Percentiles rank a stretch among this genome's conserved stretches.
phyloP scores from a whole-genome alignment of 805 yeast genomes.

The Candida odintsovae region DNA sequence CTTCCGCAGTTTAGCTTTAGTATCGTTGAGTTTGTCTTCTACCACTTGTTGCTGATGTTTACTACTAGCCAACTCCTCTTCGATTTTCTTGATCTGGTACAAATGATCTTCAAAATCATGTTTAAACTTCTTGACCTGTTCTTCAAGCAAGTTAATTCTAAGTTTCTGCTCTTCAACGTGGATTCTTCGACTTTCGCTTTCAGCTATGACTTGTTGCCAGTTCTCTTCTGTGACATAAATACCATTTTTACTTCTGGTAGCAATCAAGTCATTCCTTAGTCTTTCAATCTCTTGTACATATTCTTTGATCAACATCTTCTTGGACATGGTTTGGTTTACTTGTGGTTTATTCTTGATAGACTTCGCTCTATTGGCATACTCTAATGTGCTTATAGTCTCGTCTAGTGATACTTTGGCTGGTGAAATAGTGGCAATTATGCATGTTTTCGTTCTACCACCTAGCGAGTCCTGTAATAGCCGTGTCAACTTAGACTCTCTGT shows the following conservation, averaged over 20 bases:
- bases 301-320: constrained; percentile 49
- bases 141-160: constrained; percentile 41
- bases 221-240: constrained; percentile 52
- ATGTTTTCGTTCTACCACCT: constrained; percentile 80
- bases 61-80: constrained; percentile 9
- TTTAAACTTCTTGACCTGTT: constrained; percentile 37
- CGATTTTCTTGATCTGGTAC: constrained; percentile 18
- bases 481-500: constrained; percentile 78
- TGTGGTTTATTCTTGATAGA: constrained; percentile 67
- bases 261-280: constrained; percentile 52
- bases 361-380: constrained; percentile 79
- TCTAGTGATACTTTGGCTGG: constrained; percentile 69
- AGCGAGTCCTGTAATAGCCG: constrained; percentile 73
- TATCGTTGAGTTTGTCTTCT: constrained; percentile 6
- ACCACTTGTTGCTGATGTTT: constrained; percentile 8
- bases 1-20: constrained; percentile 2
- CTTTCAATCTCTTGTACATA: constrained; percentile 49
- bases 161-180: constrained; percentile 46
- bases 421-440: constrained; percentile 76
- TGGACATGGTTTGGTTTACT: constrained; percentile 52
- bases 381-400: constrained; percentile 76
- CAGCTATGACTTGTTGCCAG: constrained; percentile 39
- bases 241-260: constrained; percentile 62
- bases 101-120: constrained; percentile 33
- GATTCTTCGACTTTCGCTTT: constrained; percentile 41